Evolutionary conservation across 768 basidiomycete species (phyloP).

Genomic region (Leccinum uliginosum): DNA sequence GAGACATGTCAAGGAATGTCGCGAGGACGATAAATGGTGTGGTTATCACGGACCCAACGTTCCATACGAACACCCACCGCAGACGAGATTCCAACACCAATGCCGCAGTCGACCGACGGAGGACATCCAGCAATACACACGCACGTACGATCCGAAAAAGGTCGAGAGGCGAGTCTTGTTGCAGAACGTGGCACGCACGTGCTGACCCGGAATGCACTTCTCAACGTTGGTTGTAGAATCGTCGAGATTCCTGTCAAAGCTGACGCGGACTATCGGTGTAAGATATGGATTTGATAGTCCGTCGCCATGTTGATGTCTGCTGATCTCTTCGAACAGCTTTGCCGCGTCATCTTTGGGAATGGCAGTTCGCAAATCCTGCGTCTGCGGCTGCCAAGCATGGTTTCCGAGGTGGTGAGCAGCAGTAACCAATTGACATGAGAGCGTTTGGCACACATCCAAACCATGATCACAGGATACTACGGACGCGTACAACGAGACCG

Average conservation of each 20-base stretch:
- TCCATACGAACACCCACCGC: conserved; percentile 34
- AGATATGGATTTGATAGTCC: conserved; percentile 5
- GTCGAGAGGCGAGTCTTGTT: conserved; percentile 50
- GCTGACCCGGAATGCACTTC: not conserved
- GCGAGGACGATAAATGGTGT: conserved; percentile 32
- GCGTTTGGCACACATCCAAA: not conserved
- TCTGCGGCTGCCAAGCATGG: conserved; percentile 52
- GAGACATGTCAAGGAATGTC: conserved; percentile 34
- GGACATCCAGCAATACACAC: conserved; percentile 68
- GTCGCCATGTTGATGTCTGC: not conserved
- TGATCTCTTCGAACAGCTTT: conserved; percentile 24
- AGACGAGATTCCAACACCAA: conserved; percentile 40
- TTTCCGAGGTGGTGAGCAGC: conserved; percentile 44
- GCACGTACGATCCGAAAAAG: conserved; percentile 43
- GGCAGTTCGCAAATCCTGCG: conserved; percentile 55
- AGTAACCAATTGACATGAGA: not conserved
- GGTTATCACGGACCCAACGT: conserved; percentile 27
- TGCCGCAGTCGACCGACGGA: conserved; percentile 42
- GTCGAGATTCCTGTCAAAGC: conserved; percentile 52
- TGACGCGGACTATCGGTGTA: conserved; percentile 66
- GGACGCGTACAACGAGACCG: conserved; percentile 53
- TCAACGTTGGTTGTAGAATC: conserved; percentile 38
- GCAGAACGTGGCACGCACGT: not conserved
- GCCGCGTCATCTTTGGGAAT: conserved; percentile 46
- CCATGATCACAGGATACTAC: conserved; percentile 41